These are phyloP conservation scores for Thelonectria blattea DNA, from an alignment of 2,329 filamentous ascomycete species.

Conservation along the genomic window DNA sequence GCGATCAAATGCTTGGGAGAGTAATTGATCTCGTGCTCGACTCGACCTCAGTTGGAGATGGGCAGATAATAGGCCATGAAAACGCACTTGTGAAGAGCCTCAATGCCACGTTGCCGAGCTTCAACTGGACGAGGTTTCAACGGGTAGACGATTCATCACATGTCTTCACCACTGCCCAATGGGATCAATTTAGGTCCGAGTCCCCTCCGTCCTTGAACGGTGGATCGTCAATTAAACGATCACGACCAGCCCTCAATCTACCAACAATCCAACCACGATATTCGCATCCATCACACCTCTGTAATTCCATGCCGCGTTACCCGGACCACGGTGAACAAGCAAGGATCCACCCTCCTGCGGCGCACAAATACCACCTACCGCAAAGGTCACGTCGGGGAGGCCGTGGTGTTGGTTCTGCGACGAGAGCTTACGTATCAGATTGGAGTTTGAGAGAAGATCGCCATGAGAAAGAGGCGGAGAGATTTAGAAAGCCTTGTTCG, in stretches of 20 bases:
- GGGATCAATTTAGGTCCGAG: not conserved
- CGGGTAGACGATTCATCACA: not conserved
- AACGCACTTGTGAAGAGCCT: too few species aligned
- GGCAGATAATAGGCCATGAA: not conserved
- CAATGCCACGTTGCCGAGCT: not conserved
- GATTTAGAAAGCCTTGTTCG: not conserved
- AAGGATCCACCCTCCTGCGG: constrained; percentile 17
- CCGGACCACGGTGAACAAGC: not conserved
- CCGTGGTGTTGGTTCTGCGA: constrained; percentile 13
- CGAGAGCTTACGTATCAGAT: not conserved
- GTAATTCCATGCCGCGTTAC: constrained; percentile 14
- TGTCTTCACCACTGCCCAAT: not conserved
- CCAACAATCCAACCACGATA: not conserved
- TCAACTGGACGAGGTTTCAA: not conserved
- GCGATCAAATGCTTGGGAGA: not conserved
- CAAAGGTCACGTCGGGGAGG: constrained; percentile 16
- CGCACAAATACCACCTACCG: constrained; percentile 21
- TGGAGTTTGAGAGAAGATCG: not conserved
- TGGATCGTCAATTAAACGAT: constrained; percentile 2
- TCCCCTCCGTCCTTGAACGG: not conserved
- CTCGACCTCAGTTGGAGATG: not conserved
- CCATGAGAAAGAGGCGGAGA: not conserved
- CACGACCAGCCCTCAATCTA: constrained; percentile 7
- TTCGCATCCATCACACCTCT: not conserved
- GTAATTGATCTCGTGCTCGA: constrained; percentile 8